Evolutionary conservation across 2,329 filamentous ascomycete genomes (phyloP), one percentile per base, ranked within the genome.

Genomic region (Aspergillus vadensis): DNA sequence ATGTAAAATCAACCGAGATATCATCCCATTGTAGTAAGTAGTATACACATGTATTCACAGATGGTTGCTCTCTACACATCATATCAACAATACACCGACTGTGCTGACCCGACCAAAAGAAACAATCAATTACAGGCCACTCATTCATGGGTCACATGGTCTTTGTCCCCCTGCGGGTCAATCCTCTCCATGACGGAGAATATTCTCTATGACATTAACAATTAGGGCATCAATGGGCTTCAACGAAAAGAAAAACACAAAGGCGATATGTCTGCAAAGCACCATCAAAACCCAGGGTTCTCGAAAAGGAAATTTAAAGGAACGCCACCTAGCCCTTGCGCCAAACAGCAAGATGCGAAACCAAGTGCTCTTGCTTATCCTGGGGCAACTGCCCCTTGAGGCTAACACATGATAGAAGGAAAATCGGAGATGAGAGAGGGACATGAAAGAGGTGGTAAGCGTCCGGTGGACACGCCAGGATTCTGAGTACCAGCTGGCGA

Each of bases 141-240:
- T 55, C 38, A 32, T 39, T 43, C 47, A 54, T 55, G 32, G 39
- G 32, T 43, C 48, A 52, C 51, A 36, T 55, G 56, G 36, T 51
- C 54, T 38, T 49, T 25, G 38, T 36, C 36, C 23, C 23, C 50
- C n/a, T 36, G 32, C 25, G 21, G 12, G 15, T 39, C 5, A 47
- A 51, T 17, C 39, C 27, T 32, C 27, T 58, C 49, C 48, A 49
- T 56, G 19, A 54, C 36, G 27, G 48, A 54, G 32, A n/a, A 55
- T 57, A 57, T 48, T 54, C 39, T 67, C 60, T 68, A 67, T 64
- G 57, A 58, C 61, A 68, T 67, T 68, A 67, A 59, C 58, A 61
- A 67, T 67, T 68, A 67, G 48, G 58, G 51, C 58, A 61, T 63
- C 56, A 36, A 59, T 58, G 51, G 53, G 52, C 19, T 55, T 47